Percentiles rank a stretch among this genome's conserved stretches.
These are phyloP conservation scores for Phytophthora litchii DNA, from an alignment of 352 stramenopile species.

Conservation along the genomic window DNA sequence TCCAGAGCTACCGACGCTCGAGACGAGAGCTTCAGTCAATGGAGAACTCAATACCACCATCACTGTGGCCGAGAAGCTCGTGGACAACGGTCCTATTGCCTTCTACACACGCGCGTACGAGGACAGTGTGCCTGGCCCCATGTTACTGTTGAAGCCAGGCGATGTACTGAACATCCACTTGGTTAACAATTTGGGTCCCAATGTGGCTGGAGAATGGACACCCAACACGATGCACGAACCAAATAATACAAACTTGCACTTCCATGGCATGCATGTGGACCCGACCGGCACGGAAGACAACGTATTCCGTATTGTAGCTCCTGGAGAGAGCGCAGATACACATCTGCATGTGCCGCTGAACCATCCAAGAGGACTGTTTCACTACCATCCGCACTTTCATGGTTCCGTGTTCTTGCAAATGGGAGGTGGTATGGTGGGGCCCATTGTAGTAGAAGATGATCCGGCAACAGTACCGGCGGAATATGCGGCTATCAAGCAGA, in stretches of 20 bases:
- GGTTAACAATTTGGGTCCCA: slow-evolving; percentile 59
- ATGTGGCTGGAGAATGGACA: slow-evolving; percentile 42
- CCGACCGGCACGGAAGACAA: slow-evolving; percentile 82
- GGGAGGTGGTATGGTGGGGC: slow-evolving; percentile 73
- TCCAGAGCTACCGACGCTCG: slow-evolving; percentile 38
- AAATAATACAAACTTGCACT: slow-evolving; percentile 84
- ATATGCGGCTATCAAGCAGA: slow-evolving; percentile 52
- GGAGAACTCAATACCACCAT: slow-evolving; percentile 74
- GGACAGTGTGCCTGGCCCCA: slow-evolving; percentile 54
- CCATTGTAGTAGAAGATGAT: slow-evolving; percentile 70
- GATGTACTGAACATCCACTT: slow-evolving; percentile 68
- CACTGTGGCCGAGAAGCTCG: slow-evolving; percentile 44
- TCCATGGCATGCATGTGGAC: slow-evolving; percentile 86
- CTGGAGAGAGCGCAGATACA: slow-evolving; percentile 57
- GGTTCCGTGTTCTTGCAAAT: slow-evolving; percentile 78
- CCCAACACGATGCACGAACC: slow-evolving; percentile 70
- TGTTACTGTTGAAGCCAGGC: slow-evolving; percentile 64
- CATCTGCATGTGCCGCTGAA: slow-evolving; percentile 59
- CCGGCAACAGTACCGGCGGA: slow-evolving; percentile 39
- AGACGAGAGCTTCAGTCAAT: slow-evolving; percentile 43
- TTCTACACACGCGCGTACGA: slow-evolving; percentile 82
- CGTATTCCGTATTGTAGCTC: slow-evolving; percentile 60
- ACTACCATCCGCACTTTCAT: slow-evolving; percentile 89
- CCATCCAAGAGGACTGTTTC: slow-evolving; percentile 77
- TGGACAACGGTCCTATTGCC: slow-evolving; percentile 58